Base-by-base conservation (phyloP, 2,329 filamentous ascomycete genomes). In the Botrytis cinerea region DNA sequence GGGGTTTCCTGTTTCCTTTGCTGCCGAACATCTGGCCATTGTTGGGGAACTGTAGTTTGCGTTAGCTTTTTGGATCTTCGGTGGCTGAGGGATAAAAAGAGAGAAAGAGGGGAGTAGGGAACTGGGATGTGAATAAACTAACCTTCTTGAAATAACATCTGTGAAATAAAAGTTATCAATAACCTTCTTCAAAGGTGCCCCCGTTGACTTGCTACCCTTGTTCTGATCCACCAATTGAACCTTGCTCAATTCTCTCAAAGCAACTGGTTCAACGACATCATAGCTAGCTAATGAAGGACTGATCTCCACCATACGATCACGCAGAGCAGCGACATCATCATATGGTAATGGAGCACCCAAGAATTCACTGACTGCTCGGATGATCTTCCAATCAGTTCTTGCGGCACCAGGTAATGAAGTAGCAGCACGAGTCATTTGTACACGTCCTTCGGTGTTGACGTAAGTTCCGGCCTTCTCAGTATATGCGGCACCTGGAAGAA, bases 101-200 rank as follows among this genome's bases (percentile, higher is more conserved):
- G 25, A 12, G 38, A 18, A 3, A 25, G 6, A 22, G 25, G 20
- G 12, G 16, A 20, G 2, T 5, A 16, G 10, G 3, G 3, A 25
- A 22, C 25, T 22, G 2, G 4, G 18, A 32, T 12, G 6, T 25
- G 16, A 16, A 32, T 68, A 14, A 6, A 63, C 90, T 83, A 86
- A 96, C 94, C 94, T 98, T 88, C 96, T 91, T 57, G 95, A 97
- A 83, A 99, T 98, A 74, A 92, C 90, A 84, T 99, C 95, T 83
- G 96, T 99, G 84, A 98, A 97, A 86, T 95, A 99, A 84, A 99
- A 99, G 86, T 99, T 93, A 80, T 97, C 91, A 79, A 99, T 93
- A 73, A 92, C 90, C 84, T 93, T 93, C 87, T 91, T 93, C 80
- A 99, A 87, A 45, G 93, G 89, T 79, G 87, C 84, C n/a, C 90